These are phyloP conservation scores for Irpex rosettiformis DNA, from an alignment of 1,284 basidiomycete genomes.

Conservation along the genomic window DNA sequence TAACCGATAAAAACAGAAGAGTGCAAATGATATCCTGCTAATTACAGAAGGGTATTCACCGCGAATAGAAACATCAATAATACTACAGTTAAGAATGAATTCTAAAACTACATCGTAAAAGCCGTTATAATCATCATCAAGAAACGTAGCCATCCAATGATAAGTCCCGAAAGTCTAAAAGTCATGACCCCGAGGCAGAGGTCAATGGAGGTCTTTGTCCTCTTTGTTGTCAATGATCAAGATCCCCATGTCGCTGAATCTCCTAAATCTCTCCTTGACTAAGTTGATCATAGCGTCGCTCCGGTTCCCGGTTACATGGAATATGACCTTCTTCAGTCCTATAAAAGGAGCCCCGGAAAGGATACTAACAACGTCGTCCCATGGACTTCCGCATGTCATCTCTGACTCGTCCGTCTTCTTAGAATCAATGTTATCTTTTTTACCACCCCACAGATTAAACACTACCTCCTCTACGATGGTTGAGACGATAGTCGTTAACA, in stretches of 20 bases:
- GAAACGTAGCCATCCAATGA: neutral
- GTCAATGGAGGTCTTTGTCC: constrained; percentile 9
- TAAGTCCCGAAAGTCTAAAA: neutral
- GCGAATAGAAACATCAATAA: neutral
- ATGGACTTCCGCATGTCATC: constrained; percentile 1
- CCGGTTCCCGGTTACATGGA: constrained; percentile 14
- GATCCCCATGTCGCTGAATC: constrained; percentile 8
- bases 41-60: neutral
- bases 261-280: constrained; percentile 6
- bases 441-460: constrained; percentile 14
- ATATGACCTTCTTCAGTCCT: constrained; percentile 8
- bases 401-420: constrained; percentile 9
- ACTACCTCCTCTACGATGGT: constrained; percentile 12
- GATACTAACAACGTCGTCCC: constrained; percentile 11
- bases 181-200: neutral
- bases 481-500: constrained; percentile 12
- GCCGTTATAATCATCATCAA: neutral
- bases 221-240: constrained; percentile 10
- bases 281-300: constrained; percentile 3
- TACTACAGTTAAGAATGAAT: neutral
- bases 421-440: neutral
- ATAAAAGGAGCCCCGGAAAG: constrained; percentile 8
- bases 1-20: neutral
- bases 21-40: neutral
- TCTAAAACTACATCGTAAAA: neutral